A percentile compares a stretch with the other conserved stretches of the same genome.
phyloP scores from a whole-genome alignment of 2,329 filamentous ascomycete genomes.

The Chrysosphaeria jannelii region DNA sequence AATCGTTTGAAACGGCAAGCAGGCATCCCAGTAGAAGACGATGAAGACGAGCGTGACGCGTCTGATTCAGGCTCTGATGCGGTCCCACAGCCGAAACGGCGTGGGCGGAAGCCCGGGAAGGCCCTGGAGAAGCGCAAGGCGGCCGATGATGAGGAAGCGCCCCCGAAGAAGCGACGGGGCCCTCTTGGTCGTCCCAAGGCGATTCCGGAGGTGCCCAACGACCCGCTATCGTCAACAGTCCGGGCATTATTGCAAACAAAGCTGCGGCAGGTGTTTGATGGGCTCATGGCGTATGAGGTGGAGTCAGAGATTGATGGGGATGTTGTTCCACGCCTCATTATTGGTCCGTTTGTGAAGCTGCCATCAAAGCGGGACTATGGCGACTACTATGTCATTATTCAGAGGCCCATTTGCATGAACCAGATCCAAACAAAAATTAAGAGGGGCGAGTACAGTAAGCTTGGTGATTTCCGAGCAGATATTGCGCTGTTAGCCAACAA shows the following conservation, averaged over 20 bases:
- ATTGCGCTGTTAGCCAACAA: constrained; percentile 67
- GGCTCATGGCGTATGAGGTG: constrained; percentile 59
- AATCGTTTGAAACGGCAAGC: constrained; percentile 38
- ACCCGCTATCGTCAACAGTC: too few species aligned
- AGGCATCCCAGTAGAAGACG: too few species aligned
- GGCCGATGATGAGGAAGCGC: constrained; percentile 43
- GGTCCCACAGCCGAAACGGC: constrained; percentile 46
- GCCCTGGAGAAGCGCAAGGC: constrained; percentile 73
- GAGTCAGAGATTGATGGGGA: constrained; percentile 17
- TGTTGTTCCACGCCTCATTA: constrained; percentile 43
- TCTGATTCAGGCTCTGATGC: constrained; percentile 9
- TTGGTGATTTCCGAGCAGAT: constrained; percentile 57
- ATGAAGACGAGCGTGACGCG: too few species aligned
- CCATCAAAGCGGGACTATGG: constrained; percentile 72
- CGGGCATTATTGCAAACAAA: constrained; percentile 55
- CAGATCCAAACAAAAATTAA: constrained; percentile 87
- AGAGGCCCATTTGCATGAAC: constrained; percentile 83
- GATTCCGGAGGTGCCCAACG: constrained; percentile 8
- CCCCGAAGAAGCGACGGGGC: constrained; percentile 50
- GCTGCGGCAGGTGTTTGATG: constrained; percentile 46
- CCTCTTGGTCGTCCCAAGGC: constrained; percentile 41
- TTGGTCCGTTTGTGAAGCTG: constrained; percentile 77
- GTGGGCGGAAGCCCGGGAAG: constrained; percentile 46
- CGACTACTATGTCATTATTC: constrained; percentile 86
- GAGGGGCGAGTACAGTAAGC: constrained; percentile 64